Evolutionary conservation across 352 stramenopile species (phyloP).

Genomic region (Globisporangium orthogonon): DNA sequence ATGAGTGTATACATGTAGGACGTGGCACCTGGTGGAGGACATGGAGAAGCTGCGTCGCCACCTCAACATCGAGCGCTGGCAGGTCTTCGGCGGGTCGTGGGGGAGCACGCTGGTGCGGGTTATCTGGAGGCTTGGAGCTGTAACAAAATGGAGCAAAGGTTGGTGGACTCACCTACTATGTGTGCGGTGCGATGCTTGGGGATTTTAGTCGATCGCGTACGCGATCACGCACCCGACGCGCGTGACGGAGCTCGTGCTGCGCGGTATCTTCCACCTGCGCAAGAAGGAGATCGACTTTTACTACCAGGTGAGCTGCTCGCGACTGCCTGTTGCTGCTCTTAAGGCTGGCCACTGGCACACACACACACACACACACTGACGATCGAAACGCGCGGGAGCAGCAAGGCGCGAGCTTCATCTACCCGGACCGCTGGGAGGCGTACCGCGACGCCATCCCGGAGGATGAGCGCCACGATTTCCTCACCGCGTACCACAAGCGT

Average conservation of each 20-base stretch:
- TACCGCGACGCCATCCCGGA: slow-evolving; percentile 86
- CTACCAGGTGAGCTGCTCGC: slow-evolving; percentile 63
- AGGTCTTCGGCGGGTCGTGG: slow-evolving; percentile 94
- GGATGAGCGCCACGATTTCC: slow-evolving; percentile 72
- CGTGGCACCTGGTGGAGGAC: slow-evolving; percentile 90
- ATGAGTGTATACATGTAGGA: slow-evolving; percentile 20
- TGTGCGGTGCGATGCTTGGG: neutral
- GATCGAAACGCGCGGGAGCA: slow-evolving; percentile 3
- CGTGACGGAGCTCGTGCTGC: slow-evolving; percentile 87
- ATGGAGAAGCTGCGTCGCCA: slow-evolving; percentile 88
- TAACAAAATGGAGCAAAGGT: neutral
- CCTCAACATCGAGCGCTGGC: slow-evolving; percentile 87
- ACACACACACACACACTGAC: too few relatives aligned
- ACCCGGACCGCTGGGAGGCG: slow-evolving; percentile 88
- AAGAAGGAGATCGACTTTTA: slow-evolving; percentile 91
- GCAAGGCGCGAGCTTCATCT: slow-evolving; percentile 84
- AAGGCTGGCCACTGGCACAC: too few relatives aligned
- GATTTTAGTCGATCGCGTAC: slow-evolving; percentile 81
- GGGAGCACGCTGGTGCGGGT: slow-evolving; percentile 82
- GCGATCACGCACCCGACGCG: slow-evolving; percentile 79
- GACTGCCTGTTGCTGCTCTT: too few relatives aligned
- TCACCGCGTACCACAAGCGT: slow-evolving; percentile 86
- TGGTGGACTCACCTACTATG: too few relatives aligned
- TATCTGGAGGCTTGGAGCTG: neutral
- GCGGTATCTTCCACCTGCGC: slow-evolving; percentile 91